Evolutionary conservation across 1,284 basidiomycete genomes (phyloP).

Genomic region (Puccinia coronata): DNA sequence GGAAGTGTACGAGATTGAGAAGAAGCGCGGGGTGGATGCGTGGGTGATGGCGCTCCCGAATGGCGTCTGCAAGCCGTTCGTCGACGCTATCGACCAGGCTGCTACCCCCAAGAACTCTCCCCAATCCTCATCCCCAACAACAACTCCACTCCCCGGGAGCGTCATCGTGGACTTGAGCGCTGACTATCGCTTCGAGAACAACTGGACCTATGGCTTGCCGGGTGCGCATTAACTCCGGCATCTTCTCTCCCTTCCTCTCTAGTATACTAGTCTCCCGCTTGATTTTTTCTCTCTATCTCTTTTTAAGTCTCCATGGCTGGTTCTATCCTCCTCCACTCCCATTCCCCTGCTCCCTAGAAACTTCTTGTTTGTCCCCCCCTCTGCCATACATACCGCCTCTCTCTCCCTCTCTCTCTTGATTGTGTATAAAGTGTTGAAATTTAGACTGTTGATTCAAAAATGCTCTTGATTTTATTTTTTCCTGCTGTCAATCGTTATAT

Average conservation of each 20-base stretch:
- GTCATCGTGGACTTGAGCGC: slow-evolving; percentile 90
- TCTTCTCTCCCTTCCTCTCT: not conserved
- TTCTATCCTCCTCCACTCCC: not conserved
- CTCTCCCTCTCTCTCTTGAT: not conserved
- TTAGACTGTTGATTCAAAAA: slow-evolving; percentile 27
- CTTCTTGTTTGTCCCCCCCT: not conserved
- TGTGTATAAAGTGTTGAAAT: slow-evolving; percentile 18
- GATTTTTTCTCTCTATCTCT: not conserved
- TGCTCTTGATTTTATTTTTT: slow-evolving; percentile 27
- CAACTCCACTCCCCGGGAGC: slow-evolving; percentile 63
- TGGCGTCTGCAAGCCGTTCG: slow-evolving; percentile 94
- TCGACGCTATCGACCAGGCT: slow-evolving; percentile 86
- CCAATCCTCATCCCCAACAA: slow-evolving; percentile 56
- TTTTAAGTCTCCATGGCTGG: not conserved
- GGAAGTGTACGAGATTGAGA: slow-evolving; percentile 83
- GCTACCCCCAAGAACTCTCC: slow-evolving; percentile 58
- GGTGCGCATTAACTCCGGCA: slow-evolving; percentile 69
- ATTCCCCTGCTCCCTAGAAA: not conserved
- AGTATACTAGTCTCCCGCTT: not conserved
- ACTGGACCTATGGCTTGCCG: slow-evolving; percentile 97
- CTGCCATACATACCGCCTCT: not conserved
- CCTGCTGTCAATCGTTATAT: slow-evolving; percentile 53
- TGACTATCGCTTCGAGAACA: slow-evolving; percentile 90
- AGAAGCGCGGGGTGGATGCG: slow-evolving; percentile 82
- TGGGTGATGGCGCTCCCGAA: slow-evolving; percentile 99